A percentile compares a stretch with the other conserved stretches of the same genome.
These are phyloP conservation scores for Tillandsia fasciculata DNA, from an alignment of 176 grass and related monocot genomes.

Conservation along the genomic window DNA sequence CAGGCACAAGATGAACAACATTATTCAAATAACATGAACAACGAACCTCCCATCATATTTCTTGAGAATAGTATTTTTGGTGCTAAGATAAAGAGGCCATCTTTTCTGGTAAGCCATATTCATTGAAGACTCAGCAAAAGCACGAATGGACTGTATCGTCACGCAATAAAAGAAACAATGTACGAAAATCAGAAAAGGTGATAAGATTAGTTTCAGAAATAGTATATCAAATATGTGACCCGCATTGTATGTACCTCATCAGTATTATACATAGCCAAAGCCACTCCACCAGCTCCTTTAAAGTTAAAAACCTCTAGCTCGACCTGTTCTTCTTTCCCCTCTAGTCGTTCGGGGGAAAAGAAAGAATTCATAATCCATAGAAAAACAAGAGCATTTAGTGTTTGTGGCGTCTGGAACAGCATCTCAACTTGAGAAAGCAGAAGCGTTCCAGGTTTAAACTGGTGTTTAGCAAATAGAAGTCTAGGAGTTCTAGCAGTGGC, in stretches of 20 bases:
- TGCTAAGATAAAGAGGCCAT: slow-evolving; percentile 98
- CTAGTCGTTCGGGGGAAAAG: slow-evolving; percentile 15
- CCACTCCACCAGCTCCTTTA: slow-evolving; percentile 63
- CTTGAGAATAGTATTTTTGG: slow-evolving; percentile 94
- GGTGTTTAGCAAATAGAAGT: too few relatives aligned
- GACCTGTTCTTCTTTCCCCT: slow-evolving; percentile 54
- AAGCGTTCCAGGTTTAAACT: too few relatives aligned
- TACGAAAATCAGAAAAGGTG: not conserved
- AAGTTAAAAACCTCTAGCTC: slow-evolving; percentile 68
- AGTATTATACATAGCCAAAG: slow-evolving; percentile 68
- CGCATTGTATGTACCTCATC: slow-evolving; percentile 48
- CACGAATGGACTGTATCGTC: slow-evolving; percentile 54
- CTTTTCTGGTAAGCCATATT: slow-evolving; percentile 75
- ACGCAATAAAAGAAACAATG: slow-evolving; percentile 15
- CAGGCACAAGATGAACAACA: slow-evolving; percentile 17
- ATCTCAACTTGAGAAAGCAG: not conserved
- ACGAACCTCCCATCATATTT: slow-evolving; percentile 87
- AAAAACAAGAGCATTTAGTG: not conserved
- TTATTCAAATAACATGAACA: not conserved
- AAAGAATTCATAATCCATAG: slow-evolving; percentile 10
- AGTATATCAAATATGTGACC: slow-evolving; percentile 5
- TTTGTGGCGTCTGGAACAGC: not conserved
- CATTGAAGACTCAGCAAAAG: slow-evolving; percentile 88
- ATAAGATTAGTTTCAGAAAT: slow-evolving; percentile 2
- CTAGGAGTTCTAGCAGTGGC: too few relatives aligned